These are phyloP conservation scores for Malassezia obtusa DNA, from an alignment of 1,284 basidiomycete genomes.

Conservation along the genomic window DNA sequence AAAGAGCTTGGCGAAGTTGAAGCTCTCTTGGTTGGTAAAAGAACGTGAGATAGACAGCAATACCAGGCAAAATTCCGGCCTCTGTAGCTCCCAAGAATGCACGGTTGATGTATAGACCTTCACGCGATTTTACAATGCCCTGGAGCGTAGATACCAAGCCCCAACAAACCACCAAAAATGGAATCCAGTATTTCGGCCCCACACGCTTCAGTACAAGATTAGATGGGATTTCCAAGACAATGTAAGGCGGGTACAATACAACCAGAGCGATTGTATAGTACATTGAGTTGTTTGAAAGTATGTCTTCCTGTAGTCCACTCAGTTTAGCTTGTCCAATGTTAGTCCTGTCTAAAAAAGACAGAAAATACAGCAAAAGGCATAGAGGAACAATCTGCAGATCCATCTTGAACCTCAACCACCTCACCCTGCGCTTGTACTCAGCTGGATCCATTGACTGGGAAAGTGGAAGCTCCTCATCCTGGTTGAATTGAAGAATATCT, in stretches of 20 bases:
- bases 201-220: slow-evolving; percentile 35
- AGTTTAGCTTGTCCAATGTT: slow-evolving; percentile 35
- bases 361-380: slow-evolving; percentile 26
- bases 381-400: slow-evolving; percentile 35
- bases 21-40: slow-evolving; percentile 40
- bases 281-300: slow-evolving; percentile 11
- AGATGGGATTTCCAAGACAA: slow-evolving; percentile 36
- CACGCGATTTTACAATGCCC: slow-evolving; percentile 27
- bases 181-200: slow-evolving; percentile 32
- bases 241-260: slow-evolving; percentile 45
- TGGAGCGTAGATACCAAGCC: slow-evolving; percentile 31
- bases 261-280: slow-evolving; percentile 15
- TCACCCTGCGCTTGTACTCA: slow-evolving; percentile 21
- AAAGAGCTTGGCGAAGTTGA: slow-evolving; percentile 35
- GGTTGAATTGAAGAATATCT: not conserved
- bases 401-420: slow-evolving; percentile 24
- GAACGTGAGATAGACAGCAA: slow-evolving; percentile 36
- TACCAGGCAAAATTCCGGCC: slow-evolving; percentile 31
- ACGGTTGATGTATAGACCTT: slow-evolving; percentile 35
- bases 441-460: not conserved
- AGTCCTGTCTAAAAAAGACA: slow-evolving; percentile 29
- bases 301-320: slow-evolving; percentile 23
- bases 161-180: slow-evolving; percentile 30
- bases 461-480: not conserved
- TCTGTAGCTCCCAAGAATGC: slow-evolving; percentile 33